Evolutionary conservation across 2,329 filamentous ascomycete genomes (phyloP), one percentile per base, ranked within the genome.

Genomic region (Aspergillus bombycis): DNA sequence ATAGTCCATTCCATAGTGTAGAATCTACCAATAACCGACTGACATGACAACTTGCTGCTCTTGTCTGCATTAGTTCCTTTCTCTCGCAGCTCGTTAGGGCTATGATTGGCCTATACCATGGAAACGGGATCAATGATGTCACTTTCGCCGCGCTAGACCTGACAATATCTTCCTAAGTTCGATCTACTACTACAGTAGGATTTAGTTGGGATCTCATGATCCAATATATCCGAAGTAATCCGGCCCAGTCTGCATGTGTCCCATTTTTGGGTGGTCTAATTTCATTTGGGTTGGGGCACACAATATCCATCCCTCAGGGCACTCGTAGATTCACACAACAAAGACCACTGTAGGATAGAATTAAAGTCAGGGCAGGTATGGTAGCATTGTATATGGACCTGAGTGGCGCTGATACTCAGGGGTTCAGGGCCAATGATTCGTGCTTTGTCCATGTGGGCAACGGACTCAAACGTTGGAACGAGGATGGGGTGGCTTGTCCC

Each of bases 81-180:
- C n/a, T 5, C 36, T 26, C 9, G 28, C 12, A 41, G 38, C 21
- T 14, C 7, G 11, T 23, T 55, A 38, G 52, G 52, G 52, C 52
- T 55, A 19, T 55, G 52, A 55, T 55, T 55, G 52, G 52, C 32
- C 16, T 36, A 9, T 16, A 55, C 21, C 32, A 36, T 14, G 32
- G 32, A 55, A 55, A 26, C 52, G 32, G 52, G 52, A 38, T 55
- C 12, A 10, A 36, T 55, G 52, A 55, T 55, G 32, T 30, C 52
- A 34, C 32, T 14, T 23, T 21, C 38, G 7, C 14, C 16, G 16
- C 30, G 28, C 28, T 36, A 36, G 32, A 14, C 52, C 21, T 21
- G 52, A n/a, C 28, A 21, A 23, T 16, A 36, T 12, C 30, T 19
- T 14, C 14, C 8, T 30, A 6, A 28, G n/a, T n/a, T 16, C 23